phyloP scores from a whole-genome alignment of 169 alveolate genomes.

The Haemoproteus tartakovskyi region DNA sequence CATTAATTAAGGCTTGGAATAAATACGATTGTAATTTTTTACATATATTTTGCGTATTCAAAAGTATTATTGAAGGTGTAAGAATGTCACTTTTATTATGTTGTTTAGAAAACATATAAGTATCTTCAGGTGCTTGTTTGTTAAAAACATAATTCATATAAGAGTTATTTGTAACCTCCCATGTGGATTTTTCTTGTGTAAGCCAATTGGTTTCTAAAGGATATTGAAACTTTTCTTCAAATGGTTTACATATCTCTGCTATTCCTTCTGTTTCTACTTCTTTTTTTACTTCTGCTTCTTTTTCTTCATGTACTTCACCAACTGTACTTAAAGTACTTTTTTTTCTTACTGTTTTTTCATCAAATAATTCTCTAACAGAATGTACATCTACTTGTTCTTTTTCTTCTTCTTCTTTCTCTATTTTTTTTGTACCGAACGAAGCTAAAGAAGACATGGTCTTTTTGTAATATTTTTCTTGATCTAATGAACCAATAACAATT shows the following conservation, averaged over 20 bases:
- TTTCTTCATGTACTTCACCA: no score
- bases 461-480: slow-evolving; percentile 43
- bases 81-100: slow-evolving; percentile 7
- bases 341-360: no score
- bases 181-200: slow-evolving; percentile 1
- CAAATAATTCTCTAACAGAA: no score
- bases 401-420: no score
- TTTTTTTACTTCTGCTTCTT: no score
- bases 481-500: slow-evolving; percentile 58
- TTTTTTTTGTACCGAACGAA: no score
- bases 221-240: slow-evolving; percentile 5
- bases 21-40: slow-evolving; percentile 9
- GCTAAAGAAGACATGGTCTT: no score
- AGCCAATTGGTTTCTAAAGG: slow-evolving; percentile 41
- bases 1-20: slow-evolving; percentile 9
- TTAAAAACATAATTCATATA: no score
- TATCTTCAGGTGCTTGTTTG: neutral
- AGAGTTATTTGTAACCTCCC: no score
- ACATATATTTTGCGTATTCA: slow-evolving; percentile 39
- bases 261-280: no score
- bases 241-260: slow-evolving; percentile 22
- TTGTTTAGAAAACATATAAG: slow-evolving; percentile 13
- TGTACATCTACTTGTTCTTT: no score
- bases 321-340: no score
- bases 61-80: slow-evolving; percentile 50